phyloP scores from a whole-genome alignment of 495 filamentous ascomycete genomes.

The Staphylotrichum tortipilum region DNA sequence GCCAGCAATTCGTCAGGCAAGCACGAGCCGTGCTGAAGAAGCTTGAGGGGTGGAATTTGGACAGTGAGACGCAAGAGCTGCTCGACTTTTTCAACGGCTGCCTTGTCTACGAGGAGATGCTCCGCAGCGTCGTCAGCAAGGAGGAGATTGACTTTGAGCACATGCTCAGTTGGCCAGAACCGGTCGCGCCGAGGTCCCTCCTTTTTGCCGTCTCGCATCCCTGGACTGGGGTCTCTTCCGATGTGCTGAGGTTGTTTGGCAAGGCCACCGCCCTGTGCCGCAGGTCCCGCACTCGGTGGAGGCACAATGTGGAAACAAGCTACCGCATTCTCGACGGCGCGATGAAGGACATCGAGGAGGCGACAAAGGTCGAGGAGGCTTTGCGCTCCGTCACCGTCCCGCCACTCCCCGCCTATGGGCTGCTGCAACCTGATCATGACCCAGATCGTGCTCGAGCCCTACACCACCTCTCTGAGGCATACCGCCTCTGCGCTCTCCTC shows the following conservation, averaged over 20 bases:
- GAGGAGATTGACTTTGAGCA: slow-evolving; percentile 23
- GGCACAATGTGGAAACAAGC: slow-evolving; percentile 22
- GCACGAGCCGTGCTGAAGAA: slow-evolving; percentile 19
- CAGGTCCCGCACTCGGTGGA: slow-evolving; percentile 27
- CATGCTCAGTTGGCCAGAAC: slow-evolving; percentile 32
- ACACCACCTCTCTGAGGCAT: slow-evolving; percentile 22
- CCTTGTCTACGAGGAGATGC: slow-evolving; percentile 29
- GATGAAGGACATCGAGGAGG: slow-evolving; percentile 26
- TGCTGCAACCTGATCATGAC: not conserved
- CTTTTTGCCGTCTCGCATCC: slow-evolving; percentile 14
- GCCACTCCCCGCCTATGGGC: not conserved
- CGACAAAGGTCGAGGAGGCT: slow-evolving; percentile 17
- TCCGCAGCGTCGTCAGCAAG: slow-evolving; percentile 28
- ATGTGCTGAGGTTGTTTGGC: slow-evolving; percentile 24
- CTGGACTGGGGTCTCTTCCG: slow-evolving; percentile 24
- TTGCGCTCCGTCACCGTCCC: slow-evolving; percentile 13
- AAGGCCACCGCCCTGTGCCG: slow-evolving; percentile 26
- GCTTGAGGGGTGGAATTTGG: slow-evolving; percentile 12
- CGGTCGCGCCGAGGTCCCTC: slow-evolving; percentile 4
- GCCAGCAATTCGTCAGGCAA: slow-evolving; percentile 22
- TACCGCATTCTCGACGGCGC: slow-evolving; percentile 22
- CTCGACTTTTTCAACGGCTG: slow-evolving; percentile 29
- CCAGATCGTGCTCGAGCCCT: slow-evolving; percentile 1
- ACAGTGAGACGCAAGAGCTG: slow-evolving; percentile 13
- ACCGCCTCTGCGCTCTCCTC: slow-evolving; percentile 24